Conservation (phyloP, 2,329 filamentous ascomycete genomes). For the Bertia moriformis region DNA sequence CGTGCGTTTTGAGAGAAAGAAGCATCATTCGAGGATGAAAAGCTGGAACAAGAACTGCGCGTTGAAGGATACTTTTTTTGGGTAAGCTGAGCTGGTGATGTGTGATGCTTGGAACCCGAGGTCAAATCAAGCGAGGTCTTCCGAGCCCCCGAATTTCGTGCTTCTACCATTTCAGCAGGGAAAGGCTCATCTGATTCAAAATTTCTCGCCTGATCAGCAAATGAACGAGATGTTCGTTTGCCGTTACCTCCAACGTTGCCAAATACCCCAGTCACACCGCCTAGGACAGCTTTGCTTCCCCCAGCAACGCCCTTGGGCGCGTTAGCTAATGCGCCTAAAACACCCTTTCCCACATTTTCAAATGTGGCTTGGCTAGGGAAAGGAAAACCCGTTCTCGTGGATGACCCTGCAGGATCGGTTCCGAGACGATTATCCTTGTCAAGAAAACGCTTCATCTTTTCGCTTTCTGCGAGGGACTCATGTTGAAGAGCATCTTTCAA, state of each 20-base stretch:
- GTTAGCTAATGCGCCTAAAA: neutral
- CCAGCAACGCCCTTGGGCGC: neutral
- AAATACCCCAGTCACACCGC: neutral
- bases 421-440: neutral
- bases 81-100: no score
- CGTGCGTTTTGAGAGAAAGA: neutral
- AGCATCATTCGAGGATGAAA: neutral
- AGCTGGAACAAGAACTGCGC: no score
- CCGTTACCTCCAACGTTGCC: neutral
- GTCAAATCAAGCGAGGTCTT: no score
- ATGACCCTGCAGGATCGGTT: neutral
- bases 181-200: neutral
- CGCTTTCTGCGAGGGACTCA: neutral
- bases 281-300: neutral
- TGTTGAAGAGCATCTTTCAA: neutral
- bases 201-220: neutral
- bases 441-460: neutral
- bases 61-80: no score
- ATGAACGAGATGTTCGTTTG: neutral
- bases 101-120: no score
- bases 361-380: neutral
- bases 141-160: neutral
- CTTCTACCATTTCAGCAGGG: neutral
- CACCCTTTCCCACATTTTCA: slow-evolving; percentile 1
- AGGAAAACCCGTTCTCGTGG: neutral